These are phyloP conservation scores for Betula pendula DNA, from an alignment of 306 rosid species.

Conservation along the genomic window DNA sequence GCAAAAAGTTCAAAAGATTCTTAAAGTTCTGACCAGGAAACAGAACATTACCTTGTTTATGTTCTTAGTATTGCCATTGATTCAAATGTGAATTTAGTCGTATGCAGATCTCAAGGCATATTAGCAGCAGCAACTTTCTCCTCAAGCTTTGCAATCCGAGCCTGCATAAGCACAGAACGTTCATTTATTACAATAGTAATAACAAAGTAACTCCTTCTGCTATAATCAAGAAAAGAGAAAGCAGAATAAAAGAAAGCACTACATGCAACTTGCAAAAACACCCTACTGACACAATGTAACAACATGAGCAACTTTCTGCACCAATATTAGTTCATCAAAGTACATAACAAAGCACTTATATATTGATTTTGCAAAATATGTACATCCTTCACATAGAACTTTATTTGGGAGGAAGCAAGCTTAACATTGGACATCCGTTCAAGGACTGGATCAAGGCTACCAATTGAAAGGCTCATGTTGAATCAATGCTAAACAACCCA, in stretches of 20 bases:
- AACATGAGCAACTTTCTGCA: not conserved
- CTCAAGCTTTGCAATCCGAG: constrained; percentile 60
- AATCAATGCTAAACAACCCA: not conserved
- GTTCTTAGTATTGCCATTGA: constrained; percentile 11
- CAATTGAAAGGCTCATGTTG: not conserved
- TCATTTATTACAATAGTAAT: not conserved
- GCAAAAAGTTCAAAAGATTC: not conserved
- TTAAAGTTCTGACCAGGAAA: constrained; percentile 28
- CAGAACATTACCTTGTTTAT: constrained; percentile 4
- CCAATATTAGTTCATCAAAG: not conserved
- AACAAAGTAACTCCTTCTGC: not conserved
- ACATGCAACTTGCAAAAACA: not conserved
- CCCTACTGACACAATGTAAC: not conserved
- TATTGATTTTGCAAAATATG: no score
- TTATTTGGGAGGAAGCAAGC: not conserved
- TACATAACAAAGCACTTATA: not conserved
- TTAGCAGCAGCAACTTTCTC: constrained; percentile 51
- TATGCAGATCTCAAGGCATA: constrained; percentile 33
- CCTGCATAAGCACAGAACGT: constrained; percentile 42
- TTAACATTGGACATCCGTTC: not conserved
- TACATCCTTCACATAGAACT: no score
- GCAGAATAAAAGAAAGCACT: not conserved
- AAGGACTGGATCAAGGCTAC: not conserved
- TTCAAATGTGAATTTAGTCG: constrained; percentile 16
- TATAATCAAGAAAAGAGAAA: not conserved